Base-by-base conservation (phyloP, 2,329 filamentous ascomycete species). In the Aspergillus amoenus region DNA sequence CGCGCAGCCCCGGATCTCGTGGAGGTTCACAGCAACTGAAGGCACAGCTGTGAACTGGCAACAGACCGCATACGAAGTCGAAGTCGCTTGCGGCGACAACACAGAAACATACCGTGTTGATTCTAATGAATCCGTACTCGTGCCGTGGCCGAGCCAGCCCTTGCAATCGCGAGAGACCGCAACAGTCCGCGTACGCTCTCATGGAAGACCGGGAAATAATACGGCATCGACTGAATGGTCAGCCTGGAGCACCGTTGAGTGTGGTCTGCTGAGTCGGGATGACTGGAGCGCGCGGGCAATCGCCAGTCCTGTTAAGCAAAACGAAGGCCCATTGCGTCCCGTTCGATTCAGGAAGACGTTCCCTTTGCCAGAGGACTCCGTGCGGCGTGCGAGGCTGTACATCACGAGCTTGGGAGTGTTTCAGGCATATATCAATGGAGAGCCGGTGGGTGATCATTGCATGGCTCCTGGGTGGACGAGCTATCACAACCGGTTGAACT, bases 401-500 rank as follows among this genome's bases (percentile, higher is more conserved):
- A 77, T 81, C 41, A 81, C 79, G 0, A 72, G 74, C 0, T 67
- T 77, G 1, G 80, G 81, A 0, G 52, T 82, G 1, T 83, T 81
- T 52, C 71, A 78, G 41, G 78, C 76, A 0, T 73, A 74, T 32
- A 77, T 84, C 57, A 83, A 84, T 49, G 80, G 78, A 0, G 57
- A 67, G 0, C 65, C 66, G 5, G 73, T 82, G 2, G 76, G 76
- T 0, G 61, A 72, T 52, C 32, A 59, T 42, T 55, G 18, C n/a
- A 49, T 64, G 50, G 61, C 61, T 15, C 82, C 82, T 0, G 82
- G 82, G 0, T 84, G 81, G 79, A 78, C 79, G 43, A 76, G 76
- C 3, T 85, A 85, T 59, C 68, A 76, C 0, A 68, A 79, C 46
- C 74, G 82, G 0, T 75, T 80, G n/a, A 70, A 76, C 1, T 86